These are phyloP conservation scores for Saccharomycopsis crataegensis DNA, from an alignment of 1,139 yeast species.

Conservation along the genomic window DNA sequence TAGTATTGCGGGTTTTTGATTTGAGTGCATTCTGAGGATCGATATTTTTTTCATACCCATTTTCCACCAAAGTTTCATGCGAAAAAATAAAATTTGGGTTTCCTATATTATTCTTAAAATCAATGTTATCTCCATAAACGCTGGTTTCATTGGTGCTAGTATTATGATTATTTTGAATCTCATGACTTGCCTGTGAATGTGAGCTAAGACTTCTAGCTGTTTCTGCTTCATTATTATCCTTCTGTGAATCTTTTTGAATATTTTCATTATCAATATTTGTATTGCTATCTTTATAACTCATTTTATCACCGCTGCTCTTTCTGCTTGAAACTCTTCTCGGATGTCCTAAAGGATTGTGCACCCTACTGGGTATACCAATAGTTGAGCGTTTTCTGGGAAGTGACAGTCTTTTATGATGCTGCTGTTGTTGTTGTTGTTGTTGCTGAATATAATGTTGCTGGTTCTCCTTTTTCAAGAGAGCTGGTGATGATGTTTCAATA, in stretches of 20 bases:
- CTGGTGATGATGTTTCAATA: background rate
- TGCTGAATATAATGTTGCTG: background rate
- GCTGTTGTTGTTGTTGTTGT: background rate
- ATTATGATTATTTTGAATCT: background rate
- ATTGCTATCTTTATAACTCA: background rate
- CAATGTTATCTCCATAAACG: background rate
- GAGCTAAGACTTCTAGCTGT: background rate
- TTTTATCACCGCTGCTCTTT: slow-evolving; percentile 6
- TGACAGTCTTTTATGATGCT: too few relatives aligned
- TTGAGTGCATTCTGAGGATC: background rate
- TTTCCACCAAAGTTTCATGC: background rate
- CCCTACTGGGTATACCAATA: background rate
- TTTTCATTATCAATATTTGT: background rate
- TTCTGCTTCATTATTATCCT: background rate
- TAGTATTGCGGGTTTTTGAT: background rate
- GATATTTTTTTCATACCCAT: background rate
- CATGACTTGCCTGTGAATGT: background rate
- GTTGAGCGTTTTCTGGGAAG: background rate
- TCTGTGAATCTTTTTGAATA: background rate
- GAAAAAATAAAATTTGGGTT: too few relatives aligned
- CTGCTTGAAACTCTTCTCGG: slow-evolving; percentile 15
- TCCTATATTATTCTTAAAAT: too few relatives aligned
- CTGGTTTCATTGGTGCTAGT: slow-evolving; percentile 7
- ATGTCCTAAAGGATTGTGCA: slow-evolving; percentile 11
- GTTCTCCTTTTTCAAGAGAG: background rate